These are phyloP conservation scores for Arthrobotrys megalospora DNA, from an alignment of 2,329 filamentous ascomycete species.

Conservation along the genomic window DNA sequence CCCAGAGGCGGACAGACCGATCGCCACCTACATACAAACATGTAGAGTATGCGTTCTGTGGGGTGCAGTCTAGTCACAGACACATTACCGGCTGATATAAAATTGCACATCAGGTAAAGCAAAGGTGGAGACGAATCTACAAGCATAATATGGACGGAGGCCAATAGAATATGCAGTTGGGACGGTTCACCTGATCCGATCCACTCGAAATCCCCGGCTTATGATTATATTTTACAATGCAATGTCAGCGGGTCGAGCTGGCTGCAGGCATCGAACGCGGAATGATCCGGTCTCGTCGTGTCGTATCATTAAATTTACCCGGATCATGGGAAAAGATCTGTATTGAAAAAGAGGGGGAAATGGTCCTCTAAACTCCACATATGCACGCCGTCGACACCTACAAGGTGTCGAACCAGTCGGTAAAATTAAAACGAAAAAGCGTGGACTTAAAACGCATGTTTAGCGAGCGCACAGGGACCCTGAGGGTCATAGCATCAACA, in stretches of 20 bases:
- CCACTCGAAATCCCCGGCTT: slow-evolving; percentile 11
- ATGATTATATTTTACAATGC: slow-evolving; percentile 24
- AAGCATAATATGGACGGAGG: background rate
- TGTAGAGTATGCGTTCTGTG: slow-evolving; percentile 3
- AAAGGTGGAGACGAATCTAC: slow-evolving; percentile 20
- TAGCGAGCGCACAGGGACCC: slow-evolving; percentile 26
- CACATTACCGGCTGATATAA: slow-evolving; percentile 25
- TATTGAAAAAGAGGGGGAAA: slow-evolving; percentile 38
- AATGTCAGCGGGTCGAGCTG: slow-evolving; percentile 14
- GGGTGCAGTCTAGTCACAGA: slow-evolving; percentile 13
- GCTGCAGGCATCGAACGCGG: slow-evolving; percentile 1
- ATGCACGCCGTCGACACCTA: slow-evolving; percentile 16
- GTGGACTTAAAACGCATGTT: slow-evolving; percentile 34
- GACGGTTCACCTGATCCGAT: slow-evolving; percentile 24
- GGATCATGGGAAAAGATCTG: slow-evolving; percentile 23
- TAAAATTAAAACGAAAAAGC: slow-evolving; percentile 34
- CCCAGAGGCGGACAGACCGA: background rate
- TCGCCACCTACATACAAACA: slow-evolving; percentile 6
- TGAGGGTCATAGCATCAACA: slow-evolving; percentile 35
- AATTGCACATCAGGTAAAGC: slow-evolving; percentile 8
- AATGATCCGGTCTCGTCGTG: slow-evolving; percentile 21
- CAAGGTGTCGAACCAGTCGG: slow-evolving; percentile 37
- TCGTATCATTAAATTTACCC: slow-evolving; percentile 31
- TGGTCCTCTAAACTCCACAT: slow-evolving; percentile 5
- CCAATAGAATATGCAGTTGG: slow-evolving; percentile 23